Conservation (phyloP, 768 basidiomycete genomes). For the Boletus subcaerulescens region DNA sequence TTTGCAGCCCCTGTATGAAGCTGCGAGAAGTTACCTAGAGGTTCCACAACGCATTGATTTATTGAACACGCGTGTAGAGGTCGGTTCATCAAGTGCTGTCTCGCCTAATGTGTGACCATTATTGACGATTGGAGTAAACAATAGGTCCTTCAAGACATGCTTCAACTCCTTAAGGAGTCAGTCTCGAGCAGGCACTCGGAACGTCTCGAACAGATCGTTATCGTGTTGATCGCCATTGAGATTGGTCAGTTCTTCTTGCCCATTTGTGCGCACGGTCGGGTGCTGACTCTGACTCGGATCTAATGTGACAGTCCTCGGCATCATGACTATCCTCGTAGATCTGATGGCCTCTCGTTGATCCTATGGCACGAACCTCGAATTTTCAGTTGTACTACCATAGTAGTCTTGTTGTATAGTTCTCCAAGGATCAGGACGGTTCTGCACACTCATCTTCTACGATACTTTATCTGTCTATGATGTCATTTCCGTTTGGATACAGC, state of each 20-base stretch:
- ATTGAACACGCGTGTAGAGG: conserved; percentile 91
- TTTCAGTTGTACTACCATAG: conserved; percentile 11
- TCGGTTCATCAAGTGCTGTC: conserved; percentile 32
- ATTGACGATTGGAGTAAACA: conserved; percentile 1
- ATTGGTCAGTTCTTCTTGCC: conserved; percentile 51
- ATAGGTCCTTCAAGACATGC: conserved; percentile 94
- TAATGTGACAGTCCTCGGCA: conserved; percentile 65
- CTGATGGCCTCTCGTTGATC: conserved; percentile 69
- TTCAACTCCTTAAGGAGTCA: conserved; percentile 91
- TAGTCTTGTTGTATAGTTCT: not conserved
- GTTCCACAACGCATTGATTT: conserved; percentile 92
- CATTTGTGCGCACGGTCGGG: not conserved
- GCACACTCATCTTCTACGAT: conserved; percentile 5
- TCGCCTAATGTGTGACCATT: not conserved
- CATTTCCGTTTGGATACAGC: not conserved
- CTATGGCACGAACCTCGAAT: conserved; percentile 47
- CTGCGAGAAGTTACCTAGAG: conserved; percentile 91
- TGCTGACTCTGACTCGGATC: conserved; percentile 6
- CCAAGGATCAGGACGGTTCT: conserved; percentile 2
- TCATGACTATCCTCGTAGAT: conserved; percentile 88
- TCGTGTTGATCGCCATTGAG: conserved; percentile 85
- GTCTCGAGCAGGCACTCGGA: conserved; percentile 90
- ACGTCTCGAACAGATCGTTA: conserved; percentile 89
- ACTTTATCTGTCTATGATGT: not conserved
- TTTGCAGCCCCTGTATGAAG: conserved; percentile 91